Evolutionary conservation across 2,329 filamentous ascomycete genomes (phyloP), one percentile per base, ranked within the genome.

Genomic region (Apiospora malaysiana): DNA sequence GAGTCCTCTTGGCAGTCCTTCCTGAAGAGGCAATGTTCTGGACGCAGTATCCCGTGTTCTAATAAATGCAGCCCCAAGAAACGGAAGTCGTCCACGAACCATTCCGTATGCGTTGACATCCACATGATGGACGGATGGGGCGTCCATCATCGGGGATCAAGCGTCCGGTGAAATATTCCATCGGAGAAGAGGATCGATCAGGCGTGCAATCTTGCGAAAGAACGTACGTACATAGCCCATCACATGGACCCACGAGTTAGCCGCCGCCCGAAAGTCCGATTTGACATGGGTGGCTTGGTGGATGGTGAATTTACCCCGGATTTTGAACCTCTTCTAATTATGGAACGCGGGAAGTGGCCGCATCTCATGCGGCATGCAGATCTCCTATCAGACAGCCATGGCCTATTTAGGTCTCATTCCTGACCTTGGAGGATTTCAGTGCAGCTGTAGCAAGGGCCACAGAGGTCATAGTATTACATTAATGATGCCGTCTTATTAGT

Each of bases 291-390:
- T 37, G 56, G 16, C 56, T 63, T 63, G 56, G 32, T 63, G 56
- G 56, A 37, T 63, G 56, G 18, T 9, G 32, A 32, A 27, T 27
- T 63, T 63, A 63, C 56, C 56, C 56, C 56, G 32, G 56, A 63
- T 63, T 63, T 32, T 63, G 56, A 63, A 63, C 9, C 56, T 63
- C 56, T 63, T 63, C 56, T 63, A 40, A 63, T 37, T 63, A 63
- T 63, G 56, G 56, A 63, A 63, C 32, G 21, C 56, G 56, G 56
- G 27, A 63, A 37, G 56, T 63, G 56, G 56, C 56, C 56, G 56
- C 56, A 63, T 40, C 56, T 40, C 49, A 59, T 59, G 51, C 51
- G 27, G 27, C 56, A 18, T 37, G 56, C 56, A 63, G 56, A 63
- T 63, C 56, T 18, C 18, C 37, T 63, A n/a, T 63, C 27, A 63